These are phyloP conservation scores for Lasiodiplodia sp. DNA, from an alignment of 2,329 filamentous ascomycete species.

Conservation along the genomic window DNA sequence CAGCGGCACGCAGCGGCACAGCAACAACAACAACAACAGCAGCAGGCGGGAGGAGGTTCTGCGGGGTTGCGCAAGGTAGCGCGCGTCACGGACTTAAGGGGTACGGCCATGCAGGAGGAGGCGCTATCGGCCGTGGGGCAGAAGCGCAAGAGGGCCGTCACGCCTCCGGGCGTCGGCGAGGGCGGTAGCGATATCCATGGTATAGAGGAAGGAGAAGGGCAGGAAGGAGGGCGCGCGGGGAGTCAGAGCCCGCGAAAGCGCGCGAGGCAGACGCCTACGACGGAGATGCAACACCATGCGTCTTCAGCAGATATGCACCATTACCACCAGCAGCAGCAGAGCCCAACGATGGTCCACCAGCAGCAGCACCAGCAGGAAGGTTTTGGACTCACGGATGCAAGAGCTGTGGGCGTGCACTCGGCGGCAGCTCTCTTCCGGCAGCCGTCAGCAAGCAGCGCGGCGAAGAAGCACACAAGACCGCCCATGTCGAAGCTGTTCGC, in stretches of 20 bases:
- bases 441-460: constrained; percentile 48
- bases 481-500: constrained; percentile 65
- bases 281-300: not conserved
- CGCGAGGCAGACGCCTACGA: constrained; percentile 29
- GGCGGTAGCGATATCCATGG: not conserved
- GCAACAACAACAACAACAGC: not conserved
- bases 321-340: constrained; percentile 11
- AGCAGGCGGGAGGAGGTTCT: not conserved
- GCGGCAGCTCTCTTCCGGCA: constrained; percentile 61
- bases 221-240: constrained; percentile 8
- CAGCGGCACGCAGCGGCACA: constrained; percentile 15
- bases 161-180: not conserved
- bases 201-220: not conserved
- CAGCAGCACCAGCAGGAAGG: not conserved
- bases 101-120: constrained; percentile 23
- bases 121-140: constrained; percentile 2
- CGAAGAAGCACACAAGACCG: constrained; percentile 64
- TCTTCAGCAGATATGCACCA: not conserved
- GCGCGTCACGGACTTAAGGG: constrained; percentile 19
- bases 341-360: not conserved
- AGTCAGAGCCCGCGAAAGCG: constrained; percentile 32
- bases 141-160: constrained; percentile 23
- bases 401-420: constrained; percentile 56
- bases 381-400: constrained; percentile 47
- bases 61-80: constrained; percentile 20